These are phyloP conservation scores for Carex littledalei DNA, from an alignment of 176 grass and related monocot species.

Conservation along the genomic window DNA sequence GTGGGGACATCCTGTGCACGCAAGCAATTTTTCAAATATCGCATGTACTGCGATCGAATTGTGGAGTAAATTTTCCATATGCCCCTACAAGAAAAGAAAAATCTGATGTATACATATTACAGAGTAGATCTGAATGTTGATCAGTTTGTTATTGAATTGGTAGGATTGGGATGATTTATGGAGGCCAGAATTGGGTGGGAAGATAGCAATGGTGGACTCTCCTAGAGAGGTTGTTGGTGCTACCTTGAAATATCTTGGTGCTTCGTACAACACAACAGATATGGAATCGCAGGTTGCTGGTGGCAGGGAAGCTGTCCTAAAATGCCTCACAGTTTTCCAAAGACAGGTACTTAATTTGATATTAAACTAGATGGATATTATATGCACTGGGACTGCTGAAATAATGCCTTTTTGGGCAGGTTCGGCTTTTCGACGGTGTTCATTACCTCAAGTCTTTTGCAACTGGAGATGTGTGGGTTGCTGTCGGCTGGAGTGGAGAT, in stretches of 20 bases:
- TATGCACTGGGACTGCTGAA: background rate
- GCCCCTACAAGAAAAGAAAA: background rate
- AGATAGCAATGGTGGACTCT: constrained; percentile 89
- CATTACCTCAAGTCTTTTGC: constrained; percentile 87
- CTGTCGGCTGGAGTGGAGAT: constrained; percentile 89
- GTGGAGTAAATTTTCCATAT: no score
- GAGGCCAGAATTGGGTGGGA: constrained; percentile 79
- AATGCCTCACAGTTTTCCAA: constrained; percentile 55
- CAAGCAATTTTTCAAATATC: background rate
- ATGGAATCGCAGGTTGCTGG: constrained; percentile 62
- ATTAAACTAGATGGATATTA: background rate
- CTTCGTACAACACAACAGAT: constrained; percentile 70
- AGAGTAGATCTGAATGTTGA: background rate
- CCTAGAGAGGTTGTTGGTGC: constrained; percentile 91
- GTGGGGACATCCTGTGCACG: background rate
- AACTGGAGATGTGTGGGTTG: constrained; percentile 87
- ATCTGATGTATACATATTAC: background rate
- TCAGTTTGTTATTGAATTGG: constrained; percentile 12
- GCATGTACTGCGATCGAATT: background rate
- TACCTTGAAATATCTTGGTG: constrained; percentile 69
- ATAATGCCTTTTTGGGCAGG: constrained; percentile 28
- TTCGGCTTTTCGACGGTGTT: constrained; percentile 72
- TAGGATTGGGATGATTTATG: constrained; percentile 94
- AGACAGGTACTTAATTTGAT: constrained; percentile 44
- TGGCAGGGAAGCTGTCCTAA: constrained; percentile 60